These are phyloP conservation scores for Prunus armeniaca DNA, from an alignment of 306 rosid species.

Conservation along the genomic window DNA sequence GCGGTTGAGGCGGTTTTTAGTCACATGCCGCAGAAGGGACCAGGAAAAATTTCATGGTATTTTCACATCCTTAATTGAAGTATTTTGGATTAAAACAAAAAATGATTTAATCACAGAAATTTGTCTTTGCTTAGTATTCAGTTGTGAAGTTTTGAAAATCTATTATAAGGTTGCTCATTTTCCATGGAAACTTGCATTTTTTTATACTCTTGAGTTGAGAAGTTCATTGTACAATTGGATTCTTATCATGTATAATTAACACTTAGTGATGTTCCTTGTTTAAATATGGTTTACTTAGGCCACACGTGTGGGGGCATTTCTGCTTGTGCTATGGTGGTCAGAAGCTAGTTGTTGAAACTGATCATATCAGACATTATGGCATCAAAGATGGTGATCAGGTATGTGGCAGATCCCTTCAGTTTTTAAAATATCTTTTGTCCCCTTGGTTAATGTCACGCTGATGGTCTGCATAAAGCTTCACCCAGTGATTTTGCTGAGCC, in stretches of 20 bases:
- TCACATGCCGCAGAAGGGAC: conserved; percentile 71
- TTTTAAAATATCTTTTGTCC: neutral
- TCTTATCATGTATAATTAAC: neutral
- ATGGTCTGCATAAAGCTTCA: neutral
- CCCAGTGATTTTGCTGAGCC: neutral
- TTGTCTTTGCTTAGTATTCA: neutral
- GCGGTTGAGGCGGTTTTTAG: conserved; percentile 69
- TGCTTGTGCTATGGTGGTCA: conserved; percentile 72
- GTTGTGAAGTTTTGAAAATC: conserved; percentile 1
- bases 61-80: conserved; percentile 5
- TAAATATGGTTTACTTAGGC: conserved; percentile 46
- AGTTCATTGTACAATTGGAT: neutral
- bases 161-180: neutral
- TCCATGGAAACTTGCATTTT: neutral
- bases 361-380: conserved; percentile 51
- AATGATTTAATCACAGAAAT: neutral
- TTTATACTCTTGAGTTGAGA: neutral
- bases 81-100: neutral
- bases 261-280: neutral
- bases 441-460: neutral
- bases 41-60: conserved; percentile 79
- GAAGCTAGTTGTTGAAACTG: conserved; percentile 53
- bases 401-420: conserved; percentile 19
- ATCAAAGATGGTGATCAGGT: conserved; percentile 91
- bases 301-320: conserved; percentile 84